Percentiles rank a stretch among this genome's conserved stretches.
phyloP scores from a whole-genome alignment of 495 filamentous ascomycete species.

The Viridothelium virens region DNA sequence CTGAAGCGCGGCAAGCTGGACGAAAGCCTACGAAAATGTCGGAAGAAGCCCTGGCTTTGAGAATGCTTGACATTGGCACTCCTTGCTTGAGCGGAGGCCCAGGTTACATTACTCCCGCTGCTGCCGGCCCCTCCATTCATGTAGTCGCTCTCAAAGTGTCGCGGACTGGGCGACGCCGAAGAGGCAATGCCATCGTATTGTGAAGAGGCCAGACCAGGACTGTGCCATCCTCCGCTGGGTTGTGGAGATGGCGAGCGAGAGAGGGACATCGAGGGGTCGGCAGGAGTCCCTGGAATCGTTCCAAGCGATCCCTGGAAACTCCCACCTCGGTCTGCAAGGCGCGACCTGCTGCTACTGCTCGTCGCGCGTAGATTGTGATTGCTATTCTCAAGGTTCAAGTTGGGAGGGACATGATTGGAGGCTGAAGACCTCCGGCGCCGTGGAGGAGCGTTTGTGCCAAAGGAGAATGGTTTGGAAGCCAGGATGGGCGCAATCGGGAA shows the following conservation, averaged over 20 bases:
- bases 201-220: slow-evolving; percentile 61
- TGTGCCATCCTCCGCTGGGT: slow-evolving; percentile 75
- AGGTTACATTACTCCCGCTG: slow-evolving; percentile 50
- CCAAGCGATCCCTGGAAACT: slow-evolving; percentile 1
- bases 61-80: slow-evolving; percentile 68
- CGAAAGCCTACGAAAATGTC: slow-evolving; percentile 67
- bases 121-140: slow-evolving; percentile 40
- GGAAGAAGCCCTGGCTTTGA: slow-evolving; percentile 72
- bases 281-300: slow-evolving; percentile 29
- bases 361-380: slow-evolving; percentile 5
- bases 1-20: slow-evolving; percentile 66
- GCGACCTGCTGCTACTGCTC: not conserved
- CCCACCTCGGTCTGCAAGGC: slow-evolving; percentile 7
- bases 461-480: not conserved
- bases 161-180: slow-evolving; percentile 51
- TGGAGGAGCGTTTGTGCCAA: not conserved
- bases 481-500: slow-evolving; percentile 5
- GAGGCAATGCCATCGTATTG: slow-evolving; percentile 51
- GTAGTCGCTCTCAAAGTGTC: slow-evolving; percentile 29
- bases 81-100: slow-evolving; percentile 71
- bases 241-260: slow-evolving; percentile 77
- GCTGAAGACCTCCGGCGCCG: slow-evolving; percentile 5
- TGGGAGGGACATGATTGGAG: slow-evolving; percentile 2
- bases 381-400: not conserved
- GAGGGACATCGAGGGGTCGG: slow-evolving; percentile 53